phyloP scores from a whole-genome alignment of 1,139 yeast genomes.

The Saccharomyces hybrid region DNA sequence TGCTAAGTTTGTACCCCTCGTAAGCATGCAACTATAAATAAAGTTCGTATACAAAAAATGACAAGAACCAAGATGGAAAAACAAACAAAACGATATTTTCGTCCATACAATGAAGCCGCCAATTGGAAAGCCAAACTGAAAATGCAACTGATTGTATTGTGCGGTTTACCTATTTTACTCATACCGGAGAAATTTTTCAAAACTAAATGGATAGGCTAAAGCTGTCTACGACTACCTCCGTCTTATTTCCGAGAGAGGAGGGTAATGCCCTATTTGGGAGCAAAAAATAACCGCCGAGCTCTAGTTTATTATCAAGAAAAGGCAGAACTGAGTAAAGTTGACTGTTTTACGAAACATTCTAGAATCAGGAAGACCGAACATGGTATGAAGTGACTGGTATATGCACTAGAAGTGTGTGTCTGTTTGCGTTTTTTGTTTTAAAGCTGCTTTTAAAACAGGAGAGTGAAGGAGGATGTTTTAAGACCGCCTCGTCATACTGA shows the following conservation, averaged over 20 bases:
- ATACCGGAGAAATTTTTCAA: slow-evolving; percentile 1
- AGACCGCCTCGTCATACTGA: too few relatives aligned
- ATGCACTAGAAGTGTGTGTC: too few relatives aligned
- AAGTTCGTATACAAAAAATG: not conserved
- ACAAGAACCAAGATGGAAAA: not conserved
- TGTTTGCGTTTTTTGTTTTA: too few relatives aligned
- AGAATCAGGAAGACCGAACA: too few relatives aligned
- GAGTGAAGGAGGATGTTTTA: too few relatives aligned
- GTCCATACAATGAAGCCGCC: not conserved
- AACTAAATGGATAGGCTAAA: not conserved
- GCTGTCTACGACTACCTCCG: not conserved
- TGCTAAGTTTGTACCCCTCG: not conserved
- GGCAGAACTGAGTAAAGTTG: not conserved
- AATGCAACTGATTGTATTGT: not conserved
- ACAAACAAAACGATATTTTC: not conserved
- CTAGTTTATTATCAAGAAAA: not conserved
- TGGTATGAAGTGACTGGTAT: too few relatives aligned
- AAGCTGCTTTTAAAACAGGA: too few relatives aligned
- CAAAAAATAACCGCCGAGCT: not conserved
- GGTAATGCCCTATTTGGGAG: not conserved
- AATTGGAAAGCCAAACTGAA: not conserved
- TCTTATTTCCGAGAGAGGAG: not conserved
- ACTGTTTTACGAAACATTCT: not conserved
- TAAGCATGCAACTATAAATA: not conserved
- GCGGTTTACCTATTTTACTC: slow-evolving; percentile 1